phyloP scores from a whole-genome alignment of 352 stramenopile genomes.

The Phytophthora agathidicida region DNA sequence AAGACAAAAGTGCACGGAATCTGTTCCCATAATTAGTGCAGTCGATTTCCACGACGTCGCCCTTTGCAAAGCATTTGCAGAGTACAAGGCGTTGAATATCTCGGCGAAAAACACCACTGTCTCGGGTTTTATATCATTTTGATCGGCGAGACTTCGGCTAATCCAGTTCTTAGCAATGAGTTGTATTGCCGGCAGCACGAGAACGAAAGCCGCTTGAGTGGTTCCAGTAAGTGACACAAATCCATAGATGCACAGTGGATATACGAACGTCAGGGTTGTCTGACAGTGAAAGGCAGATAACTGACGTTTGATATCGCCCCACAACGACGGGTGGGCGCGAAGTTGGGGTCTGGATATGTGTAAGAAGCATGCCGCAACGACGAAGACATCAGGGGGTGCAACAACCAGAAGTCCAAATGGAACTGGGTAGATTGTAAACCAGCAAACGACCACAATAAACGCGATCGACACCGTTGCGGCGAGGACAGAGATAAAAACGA shows the following conservation, averaged over 20 bases:
- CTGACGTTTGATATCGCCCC: background rate
- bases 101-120: conserved; percentile 46
- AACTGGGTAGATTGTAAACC: conserved; percentile 29
- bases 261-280: conserved; percentile 18
- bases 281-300: conserved; percentile 18
- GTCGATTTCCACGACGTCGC: conserved; percentile 24
- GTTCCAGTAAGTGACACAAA: conserved; percentile 1
- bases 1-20: conserved; percentile 1
- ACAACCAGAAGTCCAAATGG: conserved; percentile 37
- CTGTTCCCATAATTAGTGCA: conserved; percentile 18
- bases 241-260: conserved; percentile 26
- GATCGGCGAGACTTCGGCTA: background rate
- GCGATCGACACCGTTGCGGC: too few species aligned
- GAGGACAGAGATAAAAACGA: too few species aligned
- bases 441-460: background rate
- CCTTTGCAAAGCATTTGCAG: conserved; percentile 33
- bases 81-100: conserved; percentile 43
- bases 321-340: background rate
- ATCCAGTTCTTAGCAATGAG: conserved; percentile 27
- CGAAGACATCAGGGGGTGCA: background rate
- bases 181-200: conserved; percentile 30
- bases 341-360: background rate
- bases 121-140: conserved; percentile 34
- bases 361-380: background rate
- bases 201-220: conserved; percentile 12